Evolutionary conservation across 2,329 filamentous ascomycete genomes (phyloP), one percentile per base, ranked within the genome.

Genomic region (Stachybotrys echinatus): DNA sequence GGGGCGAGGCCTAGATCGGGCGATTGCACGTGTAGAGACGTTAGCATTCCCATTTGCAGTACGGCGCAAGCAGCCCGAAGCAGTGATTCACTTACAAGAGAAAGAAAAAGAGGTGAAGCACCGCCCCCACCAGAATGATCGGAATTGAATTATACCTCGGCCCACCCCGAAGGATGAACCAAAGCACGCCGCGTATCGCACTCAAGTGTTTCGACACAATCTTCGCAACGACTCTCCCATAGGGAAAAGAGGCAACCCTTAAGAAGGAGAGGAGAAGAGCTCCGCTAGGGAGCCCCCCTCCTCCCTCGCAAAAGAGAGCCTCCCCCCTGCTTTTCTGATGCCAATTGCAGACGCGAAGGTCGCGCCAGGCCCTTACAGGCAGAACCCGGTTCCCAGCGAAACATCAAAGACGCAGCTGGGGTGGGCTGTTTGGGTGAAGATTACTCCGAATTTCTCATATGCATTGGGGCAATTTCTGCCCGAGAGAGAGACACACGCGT

Each of bases 371-470:
- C 38, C 38, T 40, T 18, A 40, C 38, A 20, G 38, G 38, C 38
- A 40, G 38, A 40, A 40, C 38, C 38, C 38, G 19, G 38, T 10
- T n/a, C 38, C 6, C 38, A n/a, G 17, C 38, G 38, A 8, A 18
- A 17, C 31, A 8, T 37, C 38, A 20, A 18, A 20, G 38, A 20
- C 10, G 8, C 8, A 7, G 38, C 4, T 18, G 38, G 38, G 38
- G 38, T 40, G 19, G 38, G 19, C 18, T 40, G 27, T 34, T 34
- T 34, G 27, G 27, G 27, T 34, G 38, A 40, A 40, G 38, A 40
- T 40, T 40, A 40, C 38, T 40, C 38, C 38, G 38, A 40, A 40
- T 40, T 40, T 40, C 38, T 40, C 38, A 40, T 40, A 40, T 40
- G 38, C 38, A 12, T 40, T 18, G 38, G 19, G 10, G 14, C 27